These are phyloP conservation scores for Kodamaea laetipori DNA, from an alignment of 805 yeast species.

Conservation along the genomic window DNA sequence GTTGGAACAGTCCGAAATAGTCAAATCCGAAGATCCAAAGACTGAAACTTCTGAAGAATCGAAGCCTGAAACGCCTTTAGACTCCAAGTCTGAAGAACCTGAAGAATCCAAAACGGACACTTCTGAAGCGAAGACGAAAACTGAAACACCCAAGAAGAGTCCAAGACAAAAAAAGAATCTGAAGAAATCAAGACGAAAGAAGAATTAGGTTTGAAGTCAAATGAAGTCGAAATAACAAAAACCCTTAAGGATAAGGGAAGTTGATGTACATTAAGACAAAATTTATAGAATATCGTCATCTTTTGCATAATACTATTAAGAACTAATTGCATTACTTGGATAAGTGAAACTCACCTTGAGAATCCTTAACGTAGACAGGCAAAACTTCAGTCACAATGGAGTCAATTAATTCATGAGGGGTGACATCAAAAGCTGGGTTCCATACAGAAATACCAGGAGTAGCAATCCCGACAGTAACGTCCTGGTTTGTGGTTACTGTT, in stretches of 20 bases:
- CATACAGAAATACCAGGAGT: slow-evolving; percentile 85
- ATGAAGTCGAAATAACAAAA: neutral
- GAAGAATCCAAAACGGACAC: neutral
- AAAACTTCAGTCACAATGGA: slow-evolving; percentile 86
- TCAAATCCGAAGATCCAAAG: neutral
- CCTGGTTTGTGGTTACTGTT: slow-evolving; percentile 28
- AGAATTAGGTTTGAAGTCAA: neutral
- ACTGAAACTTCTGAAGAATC: neutral
- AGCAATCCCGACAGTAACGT: slow-evolving; percentile 70
- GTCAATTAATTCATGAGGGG: slow-evolving; percentile 81
- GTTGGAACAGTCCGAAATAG: no score
- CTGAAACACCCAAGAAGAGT: neutral
- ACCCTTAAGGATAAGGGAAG: neutral
- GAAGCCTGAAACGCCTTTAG: neutral
- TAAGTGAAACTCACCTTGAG: slow-evolving; percentile 53
- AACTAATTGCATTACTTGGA: slow-evolving; percentile 5
- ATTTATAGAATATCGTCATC: slow-evolving; percentile 7
- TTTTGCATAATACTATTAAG: slow-evolving; percentile 5
- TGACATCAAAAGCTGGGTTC: slow-evolving; percentile 97
- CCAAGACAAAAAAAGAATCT: slow-evolving; percentile 3
- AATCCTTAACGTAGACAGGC: slow-evolving; percentile 50
- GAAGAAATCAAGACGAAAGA: slow-evolving; percentile 7
- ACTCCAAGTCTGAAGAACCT: neutral
- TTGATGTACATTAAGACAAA: slow-evolving; percentile 8
- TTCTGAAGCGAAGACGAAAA: neutral